Base-by-base conservation (phyloP, 1,284 basidiomycete genomes). In the Trametes hirsuta region DNA sequence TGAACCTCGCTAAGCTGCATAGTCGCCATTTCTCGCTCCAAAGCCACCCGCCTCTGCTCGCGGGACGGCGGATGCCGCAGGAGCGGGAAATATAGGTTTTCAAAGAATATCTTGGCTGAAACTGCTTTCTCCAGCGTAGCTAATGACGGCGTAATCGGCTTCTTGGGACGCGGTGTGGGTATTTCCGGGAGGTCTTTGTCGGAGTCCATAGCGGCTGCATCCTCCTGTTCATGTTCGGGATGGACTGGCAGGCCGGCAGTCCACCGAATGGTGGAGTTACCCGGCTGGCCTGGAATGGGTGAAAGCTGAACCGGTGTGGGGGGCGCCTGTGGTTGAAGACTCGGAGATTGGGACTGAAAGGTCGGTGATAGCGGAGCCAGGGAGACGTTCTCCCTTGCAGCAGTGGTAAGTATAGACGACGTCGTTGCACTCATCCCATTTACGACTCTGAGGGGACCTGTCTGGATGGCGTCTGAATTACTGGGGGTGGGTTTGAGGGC, bases 31-130 rank as follows among this genome's bases (percentile, higher is more conserved):
- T 96, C 94, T 66, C 81, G 84, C 77, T 98, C 95, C 82, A 98
- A 90, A 12, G 93, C 90, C 14, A 89, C 76, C 62, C 89, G 82
- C 52, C 95, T 82, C 70, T 94, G 89, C 72, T 97, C 95, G 42
- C 96, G 84, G 69, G 89, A 89, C 68, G 90, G 86, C 61, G 92
- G 83, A 70, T 94, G 88, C 72, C 92, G 84, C 74, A 96, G 83
- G 48, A 97, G 81, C n/a, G 91, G 86, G 74, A 95, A 96, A 74
- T 98, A 99, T 47, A 95, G 83, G 69, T 96, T 97, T 80, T 99
- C 96, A 75, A 98, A 97, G 82, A 89, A 97, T 75, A 98, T 94
- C 71, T 94, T 89, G 52, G 92, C 88, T 11, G 95, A 90, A 48
- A 95, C 94, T 54, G 95, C 93, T 73, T 92, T 95, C 76, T 98